Evolutionary conservation across 208 protist genomes (phyloP), one percentile per base, ranked within the genome.

Genomic region (Acanthamoeba healyi): DNA sequence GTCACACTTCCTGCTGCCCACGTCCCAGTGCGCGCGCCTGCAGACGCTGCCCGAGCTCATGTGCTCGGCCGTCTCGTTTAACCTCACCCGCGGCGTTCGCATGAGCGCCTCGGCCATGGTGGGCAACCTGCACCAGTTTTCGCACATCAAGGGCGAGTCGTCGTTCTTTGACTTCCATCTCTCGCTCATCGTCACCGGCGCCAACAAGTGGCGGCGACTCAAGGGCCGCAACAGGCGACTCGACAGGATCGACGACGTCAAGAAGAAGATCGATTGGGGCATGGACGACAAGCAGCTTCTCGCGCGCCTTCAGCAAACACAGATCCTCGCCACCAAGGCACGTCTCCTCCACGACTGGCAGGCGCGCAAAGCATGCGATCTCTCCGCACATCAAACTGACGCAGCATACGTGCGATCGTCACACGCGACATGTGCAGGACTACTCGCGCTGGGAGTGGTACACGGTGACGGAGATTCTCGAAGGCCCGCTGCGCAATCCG

Each of bases 21-120:
- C 95, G n/a, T 58, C 88, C 7, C 94, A 95, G 51, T 96, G 95
- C 77, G 95, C 95, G 1, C 88, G 88, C 17, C 67, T 93, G 29
- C 88, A 93, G 63, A 63, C 74, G 74, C 74, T 84, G 24, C 74
- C 74, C 15, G 74, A 84, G 29, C 74, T 84, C 74, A 84, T 84
- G 74, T 84, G 74, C 74, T 84, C 74, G 19, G 74, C 74, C 7
- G 74, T 84, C 38, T 84, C 74, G 14, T 84, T 84, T n/a, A 84
- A 84, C 74, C 74, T 84, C 74, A 84, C 74, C 44, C 74, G 74
- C 38, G 74, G 74, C 44, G 44, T 84, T 2, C 17, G 74, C 22
- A 84, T 84, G 74, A 84, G 74, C 44, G 74, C 74, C 42, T 84
- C 74, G 1, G 74, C 74, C 38, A 84, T 84, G 74, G 74, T 93